Evolutionary conservation across 768 basidiomycete species (phyloP).

Genomic region (Leccinum subtestaceum): DNA sequence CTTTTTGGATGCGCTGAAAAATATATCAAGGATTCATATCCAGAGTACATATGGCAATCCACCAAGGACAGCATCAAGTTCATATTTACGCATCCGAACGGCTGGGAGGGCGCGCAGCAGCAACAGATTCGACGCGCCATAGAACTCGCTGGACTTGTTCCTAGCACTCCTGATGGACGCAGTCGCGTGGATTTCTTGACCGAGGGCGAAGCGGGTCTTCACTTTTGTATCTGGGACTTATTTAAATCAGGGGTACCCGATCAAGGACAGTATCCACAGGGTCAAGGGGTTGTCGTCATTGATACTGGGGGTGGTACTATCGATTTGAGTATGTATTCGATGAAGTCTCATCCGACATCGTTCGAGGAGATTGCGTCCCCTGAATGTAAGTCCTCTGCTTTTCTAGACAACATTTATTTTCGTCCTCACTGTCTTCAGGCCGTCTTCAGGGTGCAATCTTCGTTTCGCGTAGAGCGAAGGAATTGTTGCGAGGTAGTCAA

Average conservation of each 20-base stretch:
- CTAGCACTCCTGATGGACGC: slow-evolving; percentile 35
- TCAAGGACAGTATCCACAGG: slow-evolving; percentile 13
- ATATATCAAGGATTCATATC: slow-evolving; percentile 45
- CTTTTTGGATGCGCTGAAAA: slow-evolving; percentile 39
- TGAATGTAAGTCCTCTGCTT: slow-evolving; percentile 23
- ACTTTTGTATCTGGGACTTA: slow-evolving; percentile 46
- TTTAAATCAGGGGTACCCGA: slow-evolving; percentile 13
- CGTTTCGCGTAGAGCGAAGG: slow-evolving; percentile 32
- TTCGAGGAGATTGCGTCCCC: slow-evolving; percentile 36
- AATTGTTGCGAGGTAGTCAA: slow-evolving; percentile 31
- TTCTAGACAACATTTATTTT: background rate
- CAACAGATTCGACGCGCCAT: slow-evolving; percentile 50
- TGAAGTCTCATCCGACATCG: slow-evolving; percentile 25
- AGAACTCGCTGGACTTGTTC: slow-evolving; percentile 47
- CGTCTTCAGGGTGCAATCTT: slow-evolving; percentile 38
- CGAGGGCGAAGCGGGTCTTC: slow-evolving; percentile 59
- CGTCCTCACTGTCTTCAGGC: slow-evolving; percentile 22
- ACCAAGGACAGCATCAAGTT: slow-evolving; percentile 43
- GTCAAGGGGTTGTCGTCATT: slow-evolving; percentile 40
- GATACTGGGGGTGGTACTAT: slow-evolving; percentile 47
- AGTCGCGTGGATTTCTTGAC: slow-evolving; percentile 50
- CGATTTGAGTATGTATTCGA: slow-evolving; percentile 39
- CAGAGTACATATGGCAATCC: slow-evolving; percentile 42
- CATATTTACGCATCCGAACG: slow-evolving; percentile 59
- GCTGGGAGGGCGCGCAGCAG: slow-evolving; percentile 60